Evolutionary conservation across 1,284 basidiomycete species (phyloP), one percentile per base, ranked within the genome.

Genomic region (Mycosarcoma mackinlayi): DNA sequence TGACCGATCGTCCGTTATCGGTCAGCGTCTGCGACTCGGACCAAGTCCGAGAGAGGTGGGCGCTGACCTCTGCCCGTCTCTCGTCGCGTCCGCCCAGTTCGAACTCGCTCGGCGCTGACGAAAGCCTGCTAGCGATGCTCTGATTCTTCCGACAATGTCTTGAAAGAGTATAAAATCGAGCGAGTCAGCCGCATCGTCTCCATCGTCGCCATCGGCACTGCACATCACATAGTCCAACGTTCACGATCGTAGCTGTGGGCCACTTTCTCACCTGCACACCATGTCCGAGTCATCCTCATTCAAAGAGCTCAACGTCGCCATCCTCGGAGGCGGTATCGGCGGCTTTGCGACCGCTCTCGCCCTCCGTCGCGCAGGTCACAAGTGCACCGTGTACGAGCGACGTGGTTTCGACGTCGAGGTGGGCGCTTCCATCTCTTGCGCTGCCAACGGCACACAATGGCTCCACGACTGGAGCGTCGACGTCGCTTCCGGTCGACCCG

Each of bases 351-450:
- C 61, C 23, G 67, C 61, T 9, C 37, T 70, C 10, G 67, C 67
- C 16, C 61, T 70, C 21, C 60, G 67, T 49, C 55, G 67, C 3
- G 67, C 67, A 14, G 67, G 67, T 34, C 67, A 70, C 67, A 64
- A 61, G 39, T 64, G 62, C 57, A 70, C 55, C 33, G 61, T 70
- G 13, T 70, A 70, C 53, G 67, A 70, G 40, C 56, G 67, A 42
- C 58, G 67, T 30, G 67, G 52, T 25, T 70, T 70, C 25, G 53
- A 70, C 27, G 67, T 70, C 49, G 67, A 70, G 38, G 67, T 70
- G 13, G 67, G 67, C 21, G 67, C 67, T 28, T 70, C 67, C 35
- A 70, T 70, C 67, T 70, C 67, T 33, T 70, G 67, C 42, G 67
- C 67, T 30, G 67, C 67, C 13, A 70, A 70, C 39, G 67, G 67